Evolutionary conservation across 73 alveolate species (phyloP), one percentile per base, ranked within the genome.

Genomic region (Paramecium caudatum): DNA sequence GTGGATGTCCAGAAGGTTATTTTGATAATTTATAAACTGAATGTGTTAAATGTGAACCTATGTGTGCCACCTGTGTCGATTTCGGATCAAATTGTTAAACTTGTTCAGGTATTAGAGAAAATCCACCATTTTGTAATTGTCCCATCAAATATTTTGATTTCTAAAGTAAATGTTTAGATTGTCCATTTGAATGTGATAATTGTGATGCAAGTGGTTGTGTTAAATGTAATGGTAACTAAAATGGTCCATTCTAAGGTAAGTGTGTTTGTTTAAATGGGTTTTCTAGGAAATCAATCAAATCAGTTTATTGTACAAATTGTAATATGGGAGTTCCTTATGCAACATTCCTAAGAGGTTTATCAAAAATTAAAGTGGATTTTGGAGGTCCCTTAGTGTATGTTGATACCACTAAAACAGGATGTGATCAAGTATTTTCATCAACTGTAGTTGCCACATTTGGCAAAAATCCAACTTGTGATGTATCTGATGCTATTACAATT

Each of bases 151-250:
- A 74, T 5, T 74, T 27, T 43, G 88, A 74, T 19, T 30, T 12
- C 43, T 30, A 13, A 27, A 21, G 25, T 1, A 5, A 37, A 74
- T 74, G 88, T 43, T 2, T 23, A 4, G 21, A 41, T 16, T 74
- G 88, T 74, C 23, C 12, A 1, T 37, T 45, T 19, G 43, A 36
- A 27, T 74, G 88, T 41, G 43, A 12, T 19, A 32, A 36, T 6
- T 74, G 88, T 74, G 68, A 74, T 43, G 17, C 43, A 74, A 74
- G 19, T 37, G 68, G 69, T 21, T 74, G 88, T 45, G 10, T 41
- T 0, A 45, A 37, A 21, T 74, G 88, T 23, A 5, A 19, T 16
- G 88, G 88, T 37, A 74, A 74, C 19, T 39, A 21, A 47, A 39
- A 21, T 65, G 62, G 88, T 27, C 68, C 88, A 74, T 27, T 27